These are phyloP conservation scores for Pseudogymnoascus sp. DNA, from an alignment of 2,329 filamentous ascomycete genomes.

Conservation along the genomic window DNA sequence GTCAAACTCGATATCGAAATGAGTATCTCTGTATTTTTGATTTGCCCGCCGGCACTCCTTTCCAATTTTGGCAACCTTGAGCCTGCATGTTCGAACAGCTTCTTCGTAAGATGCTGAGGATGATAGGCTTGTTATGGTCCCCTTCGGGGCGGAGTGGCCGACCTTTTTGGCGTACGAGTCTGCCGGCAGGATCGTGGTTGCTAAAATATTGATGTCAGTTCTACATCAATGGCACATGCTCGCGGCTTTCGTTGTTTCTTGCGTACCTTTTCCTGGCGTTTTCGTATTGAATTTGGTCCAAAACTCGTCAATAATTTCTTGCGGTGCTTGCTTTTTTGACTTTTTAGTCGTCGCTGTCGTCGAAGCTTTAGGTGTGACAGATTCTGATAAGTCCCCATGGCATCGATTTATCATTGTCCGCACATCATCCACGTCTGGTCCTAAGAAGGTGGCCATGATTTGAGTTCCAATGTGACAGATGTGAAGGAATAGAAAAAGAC, in stretches of 20 bases:
- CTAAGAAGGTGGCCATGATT: neutral
- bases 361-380: neutral
- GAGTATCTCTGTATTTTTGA: conserved; percentile 77
- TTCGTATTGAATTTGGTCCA: conserved; percentile 66
- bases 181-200: conserved; percentile 61
- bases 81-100: conserved; percentile 59
- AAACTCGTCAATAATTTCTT: conserved; percentile 62
- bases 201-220: conserved; percentile 27
- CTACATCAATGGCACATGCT: neutral
- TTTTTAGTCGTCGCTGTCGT: conserved; percentile 14
- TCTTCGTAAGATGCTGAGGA: conserved; percentile 64
- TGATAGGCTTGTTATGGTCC: conserved; percentile 45
- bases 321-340: conserved; percentile 51
- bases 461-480: neutral
- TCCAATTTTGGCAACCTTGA: conserved; percentile 54
- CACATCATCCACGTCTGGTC: neutral
- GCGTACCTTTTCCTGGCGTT: conserved; percentile 57
- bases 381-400: neutral
- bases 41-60: conserved; percentile 66
- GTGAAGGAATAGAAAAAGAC: neutral
- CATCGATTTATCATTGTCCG: neutral
- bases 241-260: neutral
- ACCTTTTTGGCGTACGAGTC: conserved; percentile 57
- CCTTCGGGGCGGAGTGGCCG: conserved; percentile 46
- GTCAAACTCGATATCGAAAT: conserved; percentile 78